These are phyloP conservation scores for Schwanniomyces pseudopolymorphus DNA, from an alignment of 805 yeast genomes.

Conservation along the genomic window DNA sequence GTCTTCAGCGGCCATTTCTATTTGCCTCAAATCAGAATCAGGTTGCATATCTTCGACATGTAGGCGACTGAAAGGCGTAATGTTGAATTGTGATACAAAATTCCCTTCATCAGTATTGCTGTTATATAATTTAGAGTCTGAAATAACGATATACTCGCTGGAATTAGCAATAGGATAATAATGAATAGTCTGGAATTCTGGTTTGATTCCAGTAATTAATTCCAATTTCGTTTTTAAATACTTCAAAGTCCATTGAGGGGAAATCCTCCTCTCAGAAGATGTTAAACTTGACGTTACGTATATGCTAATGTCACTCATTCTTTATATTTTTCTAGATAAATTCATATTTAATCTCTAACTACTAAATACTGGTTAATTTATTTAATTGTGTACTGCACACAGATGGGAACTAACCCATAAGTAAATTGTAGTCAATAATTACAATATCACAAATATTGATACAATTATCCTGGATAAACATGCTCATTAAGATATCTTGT, in stretches of 20 bases:
- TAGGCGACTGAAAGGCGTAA: constrained; percentile 47
- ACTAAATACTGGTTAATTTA: neutral
- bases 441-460: too few relatives aligned
- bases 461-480: too few relatives aligned
- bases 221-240: constrained; percentile 58
- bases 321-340: neutral
- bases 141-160: constrained; percentile 30
- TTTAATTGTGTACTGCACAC: neutral
- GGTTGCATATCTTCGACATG: constrained; percentile 60
- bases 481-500: too few relatives aligned
- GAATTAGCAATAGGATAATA: constrained; percentile 43
- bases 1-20: constrained; percentile 22
- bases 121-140: constrained; percentile 13
- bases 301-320: constrained; percentile 47
- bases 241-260: constrained; percentile 58
- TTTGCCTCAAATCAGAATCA: constrained; percentile 47
- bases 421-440: neutral
- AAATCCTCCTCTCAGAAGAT: constrained; percentile 66
- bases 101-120: constrained; percentile 10
- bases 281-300: constrained; percentile 65
- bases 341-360: neutral
- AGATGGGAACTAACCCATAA: too few relatives aligned
- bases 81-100: constrained; percentile 20
- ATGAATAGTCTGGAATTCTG: constrained; percentile 50
- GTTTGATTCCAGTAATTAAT: constrained; percentile 72